A percentile compares a stretch with the other conserved stretches of the same genome.
Conservation (phyloP, 2,329 filamentous ascomycete genomes). For the Calonectria pseudoturangicola region DNA sequence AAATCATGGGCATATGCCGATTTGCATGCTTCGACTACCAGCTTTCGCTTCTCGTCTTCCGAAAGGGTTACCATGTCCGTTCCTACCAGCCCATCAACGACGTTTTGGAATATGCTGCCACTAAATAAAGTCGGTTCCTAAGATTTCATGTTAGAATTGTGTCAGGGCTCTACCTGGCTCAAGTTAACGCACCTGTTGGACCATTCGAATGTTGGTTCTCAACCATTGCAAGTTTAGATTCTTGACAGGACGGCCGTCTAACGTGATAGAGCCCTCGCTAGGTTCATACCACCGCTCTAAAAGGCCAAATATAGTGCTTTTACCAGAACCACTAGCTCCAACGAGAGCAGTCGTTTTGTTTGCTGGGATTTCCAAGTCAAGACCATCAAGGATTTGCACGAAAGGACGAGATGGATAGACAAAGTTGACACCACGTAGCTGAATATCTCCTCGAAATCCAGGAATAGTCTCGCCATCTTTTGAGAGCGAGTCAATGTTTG, state of each 20-base stretch:
- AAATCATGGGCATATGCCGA: slow-evolving; percentile 73
- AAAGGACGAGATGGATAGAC: slow-evolving; percentile 74
- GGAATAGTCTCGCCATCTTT: slow-evolving; percentile 57
- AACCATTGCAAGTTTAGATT: slow-evolving; percentile 71
- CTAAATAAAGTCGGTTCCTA: slow-evolving; percentile 74
- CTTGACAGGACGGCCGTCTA: slow-evolving; percentile 66
- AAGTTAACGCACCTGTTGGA: slow-evolving; percentile 61
- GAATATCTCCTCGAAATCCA: slow-evolving; percentile 65
- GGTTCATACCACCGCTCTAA: slow-evolving; percentile 77
- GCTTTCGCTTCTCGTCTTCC: slow-evolving; percentile 64
- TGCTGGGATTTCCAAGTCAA: slow-evolving; percentile 66
- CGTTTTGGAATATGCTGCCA: slow-evolving; percentile 71
- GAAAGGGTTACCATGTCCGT: slow-evolving; percentile 60
- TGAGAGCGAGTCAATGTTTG: slow-evolving; percentile 65
- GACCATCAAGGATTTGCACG: slow-evolving; percentile 64
- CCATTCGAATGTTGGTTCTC: slow-evolving; percentile 70
- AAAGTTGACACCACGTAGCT: slow-evolving; percentile 69
- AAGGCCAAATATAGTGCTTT: slow-evolving; percentile 74
- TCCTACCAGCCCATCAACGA: slow-evolving; percentile 67
- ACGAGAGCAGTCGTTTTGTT: slow-evolving; percentile 73
- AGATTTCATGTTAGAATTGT: slow-evolving; percentile 38
- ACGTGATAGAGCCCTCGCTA: slow-evolving; percentile 64
- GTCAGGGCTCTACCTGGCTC: background rate
- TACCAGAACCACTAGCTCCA: slow-evolving; percentile 75
- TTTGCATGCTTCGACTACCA: slow-evolving; percentile 68